Base-by-base conservation (phyloP, 2,329 filamentous ascomycete species). In the Clonostachys sp. region DNA sequence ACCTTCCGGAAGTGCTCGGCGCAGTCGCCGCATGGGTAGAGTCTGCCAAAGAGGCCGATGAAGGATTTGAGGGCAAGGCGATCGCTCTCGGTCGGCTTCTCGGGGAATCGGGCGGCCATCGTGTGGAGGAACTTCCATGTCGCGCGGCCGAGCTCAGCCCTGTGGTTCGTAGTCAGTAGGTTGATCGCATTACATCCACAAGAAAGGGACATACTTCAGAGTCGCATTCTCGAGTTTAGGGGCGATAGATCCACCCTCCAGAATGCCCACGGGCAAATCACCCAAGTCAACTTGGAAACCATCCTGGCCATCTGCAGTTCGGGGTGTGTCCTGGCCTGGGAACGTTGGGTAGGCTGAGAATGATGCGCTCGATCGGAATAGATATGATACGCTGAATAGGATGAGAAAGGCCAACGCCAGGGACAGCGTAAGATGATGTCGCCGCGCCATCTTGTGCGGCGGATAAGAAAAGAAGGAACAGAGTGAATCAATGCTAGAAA, bases 141-240 rank as follows among this genome's bases (percentile, higher is more conserved):
- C 20, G 84, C 81, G 51, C 81, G 78, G 53, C 84, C 84, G 43
- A 87, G 77, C 61, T 87, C 83, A 56, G 77, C 78, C 61, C 78
- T 81, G 56, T 45, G 36, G 1, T n/a, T 39, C 14, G 36, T 18
- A n/a, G 36, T 39, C 36, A 39, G 36, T 39, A 18, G 24, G 24
- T 5, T 30, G 24, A 30, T 30, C 24, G 24, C 24, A 9, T 30
- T 30, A 17, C 41, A 46, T 34, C 24, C 16, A 12, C 7, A 40
- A 13, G 17, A 1, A n/a, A 24, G 7, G 20, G 20, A 13, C 40
- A 9, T 72, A 86, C 84, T 92, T 94, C 46, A 82, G 73, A 7
- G 89, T 94, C 50, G 86, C 87, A 67, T 94, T 94, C 60, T 88
- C 89, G 46, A 94, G 72, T 67, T 89, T 91, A 2, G 87, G 85